Evolutionary conservation across 805 yeast species (phyloP).

Genomic region (Starmerella cellae): DNA sequence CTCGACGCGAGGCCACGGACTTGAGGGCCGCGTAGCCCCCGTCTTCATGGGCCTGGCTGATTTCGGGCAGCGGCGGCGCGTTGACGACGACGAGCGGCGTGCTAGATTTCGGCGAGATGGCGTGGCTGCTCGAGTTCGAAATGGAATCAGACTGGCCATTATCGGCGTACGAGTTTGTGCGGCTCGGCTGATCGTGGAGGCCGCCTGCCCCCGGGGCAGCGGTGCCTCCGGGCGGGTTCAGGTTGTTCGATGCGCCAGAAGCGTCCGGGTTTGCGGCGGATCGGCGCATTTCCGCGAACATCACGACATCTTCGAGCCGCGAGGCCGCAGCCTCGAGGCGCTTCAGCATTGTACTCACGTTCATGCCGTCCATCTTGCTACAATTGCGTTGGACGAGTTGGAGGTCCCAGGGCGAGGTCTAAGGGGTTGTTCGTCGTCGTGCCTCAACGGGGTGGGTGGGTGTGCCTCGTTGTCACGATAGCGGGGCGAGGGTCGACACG

Average conservation of each 20-base stretch:
- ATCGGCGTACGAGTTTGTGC: background rate
- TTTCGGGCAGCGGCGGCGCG: conserved; percentile 6
- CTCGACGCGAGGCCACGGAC: conserved; percentile 1
- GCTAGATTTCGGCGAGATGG: conserved; percentile 5
- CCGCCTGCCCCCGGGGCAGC: background rate
- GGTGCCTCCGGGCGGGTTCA: background rate
- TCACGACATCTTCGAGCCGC: conserved; percentile 68
- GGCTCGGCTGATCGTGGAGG: background rate
- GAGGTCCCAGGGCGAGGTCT: conserved; percentile 2
- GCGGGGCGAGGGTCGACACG: too few relatives aligned
- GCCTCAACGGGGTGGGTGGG: background rate
- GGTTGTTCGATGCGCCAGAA: too few relatives aligned
- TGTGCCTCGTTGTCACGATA: too few relatives aligned
- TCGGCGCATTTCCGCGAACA: conserved; percentile 7
- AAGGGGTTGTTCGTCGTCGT: background rate
- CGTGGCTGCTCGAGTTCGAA: background rate
- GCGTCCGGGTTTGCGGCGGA: conserved; percentile 1
- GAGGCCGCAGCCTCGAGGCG: conserved; percentile 86
- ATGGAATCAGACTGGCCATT: background rate
- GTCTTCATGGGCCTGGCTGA: background rate
- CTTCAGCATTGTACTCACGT: conserved; percentile 65
- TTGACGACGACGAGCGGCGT: background rate
- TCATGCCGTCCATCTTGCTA: conserved; percentile 61
- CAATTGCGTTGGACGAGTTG: background rate
- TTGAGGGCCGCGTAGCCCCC: conserved; percentile 4